Evolutionary conservation across 208 protist species (phyloP), one percentile per base, ranked within the genome.

Genomic region (Jaenimonas drosophilae): DNA sequence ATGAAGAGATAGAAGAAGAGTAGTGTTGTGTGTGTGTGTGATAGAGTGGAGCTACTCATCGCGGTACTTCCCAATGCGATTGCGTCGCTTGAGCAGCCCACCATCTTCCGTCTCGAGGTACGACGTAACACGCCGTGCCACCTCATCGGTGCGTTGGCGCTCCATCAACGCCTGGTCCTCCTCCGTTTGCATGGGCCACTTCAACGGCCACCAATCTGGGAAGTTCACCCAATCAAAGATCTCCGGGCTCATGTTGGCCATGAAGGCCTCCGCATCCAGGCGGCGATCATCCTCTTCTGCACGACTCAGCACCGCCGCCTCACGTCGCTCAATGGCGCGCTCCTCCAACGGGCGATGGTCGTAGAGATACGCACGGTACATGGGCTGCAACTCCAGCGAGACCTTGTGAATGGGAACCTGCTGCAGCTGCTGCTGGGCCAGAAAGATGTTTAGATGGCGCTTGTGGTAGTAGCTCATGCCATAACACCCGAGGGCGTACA

Each of bases 151-250:
- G 4, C 76, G 69, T 41, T 88, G 73, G 1, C 84, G 76, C 51
- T 89, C 75, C 37, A 80, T 29, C 39, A 88, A 45, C 67, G 89
- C 64, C 36, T 68, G 58, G 38, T 93, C 68, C 40, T 89, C 75
- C 41, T 93, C 80, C 12, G 71, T 86, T 50, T 87, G 76, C 52
- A 71, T 31, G 3, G 77, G 75, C 48, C 56, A 70, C 63, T 88
- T 88, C 28, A 93, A 49, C 25, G 84, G 84, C 84, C 84, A 93
- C 80, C 84, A 93, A 38, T 88, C 75, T 2, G 84, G 84, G 39
- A 93, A 93, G 58, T 85, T 88, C 4, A 93, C 79, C 79, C 84
- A 89, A 38, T 88, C 75, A 39, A 68, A 87, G 27, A 89, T 55
- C 53, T 89, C 76, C n/a, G 84, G 79, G n/a, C 66, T 72, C 76